Conservation (phyloP, 805 yeast species). For the Kodamaea hsintzibuensis region DNA sequence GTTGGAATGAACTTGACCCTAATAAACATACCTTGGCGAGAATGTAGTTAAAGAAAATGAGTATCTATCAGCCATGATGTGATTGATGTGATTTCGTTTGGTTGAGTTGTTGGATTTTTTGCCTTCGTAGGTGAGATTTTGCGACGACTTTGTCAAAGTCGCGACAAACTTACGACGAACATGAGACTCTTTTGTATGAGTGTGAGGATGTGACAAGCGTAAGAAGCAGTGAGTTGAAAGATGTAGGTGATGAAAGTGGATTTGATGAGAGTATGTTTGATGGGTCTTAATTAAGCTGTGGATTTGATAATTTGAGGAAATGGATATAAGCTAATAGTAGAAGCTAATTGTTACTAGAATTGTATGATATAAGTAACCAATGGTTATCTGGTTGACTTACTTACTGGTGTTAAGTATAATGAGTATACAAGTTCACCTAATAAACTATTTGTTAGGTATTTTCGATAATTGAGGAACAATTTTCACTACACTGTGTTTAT, state of each 20-base stretch:
- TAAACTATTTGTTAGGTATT: too few relatives aligned
- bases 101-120: constrained; percentile 8
- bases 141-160: background rate
- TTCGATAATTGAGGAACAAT: too few relatives aligned
- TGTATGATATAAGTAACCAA: too few relatives aligned
- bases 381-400: too few relatives aligned
- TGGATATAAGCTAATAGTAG: too few relatives aligned
- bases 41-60: constrained; percentile 96
- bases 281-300: too few relatives aligned
- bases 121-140: constrained; percentile 10
- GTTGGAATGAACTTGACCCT: background rate
- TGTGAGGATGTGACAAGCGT: background rate
- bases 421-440: too few relatives aligned
- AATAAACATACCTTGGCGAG: constrained; percentile 78
- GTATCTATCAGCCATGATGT: constrained; percentile 92
- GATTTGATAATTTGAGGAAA: too few relatives aligned
- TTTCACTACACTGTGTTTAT: too few relatives aligned
- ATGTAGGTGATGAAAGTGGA: background rate
- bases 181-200: too few relatives aligned
- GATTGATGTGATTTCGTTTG: background rate
- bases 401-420: too few relatives aligned
- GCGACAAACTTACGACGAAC: background rate
- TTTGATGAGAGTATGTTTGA: background rate
- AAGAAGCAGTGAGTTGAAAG: background rate
- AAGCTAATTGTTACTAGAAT: too few relatives aligned